Evolutionary conservation across 2,329 filamentous ascomycete species (phyloP).

Genomic region (Alternaria postmessia): DNA sequence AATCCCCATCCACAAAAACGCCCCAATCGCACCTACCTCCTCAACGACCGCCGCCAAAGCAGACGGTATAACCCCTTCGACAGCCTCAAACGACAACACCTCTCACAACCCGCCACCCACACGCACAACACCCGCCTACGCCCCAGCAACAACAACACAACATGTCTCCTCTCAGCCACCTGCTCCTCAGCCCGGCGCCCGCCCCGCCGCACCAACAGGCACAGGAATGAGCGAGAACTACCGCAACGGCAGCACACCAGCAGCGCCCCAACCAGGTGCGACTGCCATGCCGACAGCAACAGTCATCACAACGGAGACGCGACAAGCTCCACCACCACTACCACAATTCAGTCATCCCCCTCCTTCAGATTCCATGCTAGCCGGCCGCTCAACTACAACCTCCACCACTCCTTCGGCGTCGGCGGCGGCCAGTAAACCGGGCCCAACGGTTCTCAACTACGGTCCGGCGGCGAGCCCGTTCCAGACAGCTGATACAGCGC

Average conservation of each 20-base stretch:
- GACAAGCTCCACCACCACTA: neutral
- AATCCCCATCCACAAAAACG: constrained; percentile 57
- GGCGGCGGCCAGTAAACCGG: constrained; percentile 28
- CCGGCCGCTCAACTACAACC: constrained; percentile 50
- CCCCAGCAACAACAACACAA: constrained; percentile 43
- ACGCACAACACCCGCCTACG: constrained; percentile 39
- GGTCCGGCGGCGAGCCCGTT: constrained; percentile 44
- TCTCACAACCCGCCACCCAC: constrained; percentile 42
- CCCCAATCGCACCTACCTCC: constrained; percentile 55
- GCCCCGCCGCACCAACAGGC: constrained; percentile 35
- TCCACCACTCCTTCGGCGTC: constrained; percentile 15
- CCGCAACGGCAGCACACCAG: constrained; percentile 28
- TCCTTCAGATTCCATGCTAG: constrained; percentile 48
- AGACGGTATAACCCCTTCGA: constrained; percentile 49
- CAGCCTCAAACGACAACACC: constrained; percentile 21
- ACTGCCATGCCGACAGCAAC: constrained; percentile 36
- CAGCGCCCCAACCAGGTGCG: constrained; percentile 49
- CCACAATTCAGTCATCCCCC: constrained; percentile 52
- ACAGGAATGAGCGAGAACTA: constrained; percentile 6
- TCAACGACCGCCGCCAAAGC: constrained; percentile 50
- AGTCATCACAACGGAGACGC: constrained; percentile 43
- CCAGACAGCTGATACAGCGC: constrained; percentile 28
- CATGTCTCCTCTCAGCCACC: constrained; percentile 33
- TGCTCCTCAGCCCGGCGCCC: constrained; percentile 53
- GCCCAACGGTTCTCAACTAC: constrained; percentile 51